Conservation (phyloP, 257 asterid genomes). For the Misopates orontium region DNA sequence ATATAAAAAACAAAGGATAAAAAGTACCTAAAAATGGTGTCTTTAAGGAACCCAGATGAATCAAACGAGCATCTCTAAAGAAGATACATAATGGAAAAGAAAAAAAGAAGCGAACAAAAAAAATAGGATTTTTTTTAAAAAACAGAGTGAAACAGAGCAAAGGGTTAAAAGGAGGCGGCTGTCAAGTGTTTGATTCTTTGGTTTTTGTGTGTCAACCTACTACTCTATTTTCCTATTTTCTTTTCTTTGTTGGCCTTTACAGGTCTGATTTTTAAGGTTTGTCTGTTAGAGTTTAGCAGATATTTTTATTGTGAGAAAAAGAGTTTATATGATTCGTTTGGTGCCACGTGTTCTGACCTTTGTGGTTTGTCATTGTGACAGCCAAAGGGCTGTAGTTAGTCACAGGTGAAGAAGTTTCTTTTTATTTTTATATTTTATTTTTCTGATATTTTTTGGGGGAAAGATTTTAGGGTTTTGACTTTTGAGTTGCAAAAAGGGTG, state of each 20-base stretch:
- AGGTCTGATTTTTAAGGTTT: neutral
- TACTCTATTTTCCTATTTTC: slow-evolving; percentile 45
- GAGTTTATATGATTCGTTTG: slow-evolving; percentile 28
- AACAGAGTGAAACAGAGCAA: slow-evolving; percentile 32
- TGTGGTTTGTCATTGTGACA: slow-evolving; percentile 23
- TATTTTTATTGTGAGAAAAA: slow-evolving; percentile 2
- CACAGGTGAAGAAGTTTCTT: neutral
- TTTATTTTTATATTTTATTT: too few relatives aligned
- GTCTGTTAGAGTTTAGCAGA: slow-evolving; percentile 16
- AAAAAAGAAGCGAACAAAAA: slow-evolving; percentile 8
- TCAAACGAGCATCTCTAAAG: slow-evolving; percentile 21
- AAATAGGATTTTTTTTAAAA: neutral
- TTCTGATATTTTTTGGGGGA: neutral
- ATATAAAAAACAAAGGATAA: slow-evolving; percentile 13
- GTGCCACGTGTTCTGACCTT: slow-evolving; percentile 46
- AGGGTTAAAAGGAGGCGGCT: slow-evolving; percentile 65
- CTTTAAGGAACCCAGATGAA: slow-evolving; percentile 39
- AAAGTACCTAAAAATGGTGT: slow-evolving; percentile 38
- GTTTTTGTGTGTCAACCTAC: slow-evolving; percentile 24
- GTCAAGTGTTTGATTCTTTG: slow-evolving; percentile 24
- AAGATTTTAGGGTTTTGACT: slow-evolving; percentile 34
- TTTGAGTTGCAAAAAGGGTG: neutral
- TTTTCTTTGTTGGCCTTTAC: neutral
- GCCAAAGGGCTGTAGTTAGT: neutral
- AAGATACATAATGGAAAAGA: neutral